Evolutionary conservation across 768 basidiomycete genomes (phyloP).

Genomic region (Lactarius tabidus): DNA sequence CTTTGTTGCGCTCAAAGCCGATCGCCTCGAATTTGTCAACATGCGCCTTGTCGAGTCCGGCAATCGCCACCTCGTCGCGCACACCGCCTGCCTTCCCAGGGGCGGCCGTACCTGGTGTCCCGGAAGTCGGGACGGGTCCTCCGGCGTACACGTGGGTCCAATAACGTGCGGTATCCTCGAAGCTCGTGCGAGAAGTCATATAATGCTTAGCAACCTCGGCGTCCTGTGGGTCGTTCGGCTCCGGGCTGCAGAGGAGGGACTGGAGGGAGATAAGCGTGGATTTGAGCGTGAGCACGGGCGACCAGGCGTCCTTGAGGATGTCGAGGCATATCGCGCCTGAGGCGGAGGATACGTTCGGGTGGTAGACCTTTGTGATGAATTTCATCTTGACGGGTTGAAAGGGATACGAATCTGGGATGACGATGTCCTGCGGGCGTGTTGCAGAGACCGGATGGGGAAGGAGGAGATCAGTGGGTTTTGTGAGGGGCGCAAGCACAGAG

Average conservation of each 20-base stretch:
- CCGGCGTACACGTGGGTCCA: conserved; percentile 94
- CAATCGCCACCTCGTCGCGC: conserved; percentile 54
- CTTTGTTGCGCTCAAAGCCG: conserved; percentile 79
- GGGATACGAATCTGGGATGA: conserved; percentile 87
- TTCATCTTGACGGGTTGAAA: conserved; percentile 98
- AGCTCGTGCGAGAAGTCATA: conserved; percentile 79
- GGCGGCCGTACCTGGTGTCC: background rate
- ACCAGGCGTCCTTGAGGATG: conserved; percentile 89
- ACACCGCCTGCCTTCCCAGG: conserved; percentile 27
- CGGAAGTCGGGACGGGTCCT: conserved; percentile 44
- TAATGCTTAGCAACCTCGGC: conserved; percentile 98
- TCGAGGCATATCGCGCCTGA: conserved; percentile 95
- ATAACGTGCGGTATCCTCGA: conserved; percentile 88
- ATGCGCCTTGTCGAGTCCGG: conserved; percentile 78
- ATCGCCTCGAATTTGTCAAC: conserved; percentile 80
- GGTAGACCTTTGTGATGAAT: conserved; percentile 94
- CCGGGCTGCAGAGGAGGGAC: conserved; percentile 87
- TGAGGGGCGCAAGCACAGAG: background rate
- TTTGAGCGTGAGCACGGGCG: conserved; percentile 91
- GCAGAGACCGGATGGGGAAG: background rate
- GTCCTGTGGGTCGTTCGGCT: conserved; percentile 96
- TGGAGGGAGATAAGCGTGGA: conserved; percentile 94
- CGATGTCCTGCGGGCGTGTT: conserved; percentile 65
- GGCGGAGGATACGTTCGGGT: conserved; percentile 92
- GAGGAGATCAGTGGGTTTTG: background rate